Percentiles rank a stretch among this genome's conserved stretches.
These are phyloP conservation scores for Mucor indicus DNA, from an alignment of 371 early-diverging fungal genomes.

Conservation along the genomic window DNA sequence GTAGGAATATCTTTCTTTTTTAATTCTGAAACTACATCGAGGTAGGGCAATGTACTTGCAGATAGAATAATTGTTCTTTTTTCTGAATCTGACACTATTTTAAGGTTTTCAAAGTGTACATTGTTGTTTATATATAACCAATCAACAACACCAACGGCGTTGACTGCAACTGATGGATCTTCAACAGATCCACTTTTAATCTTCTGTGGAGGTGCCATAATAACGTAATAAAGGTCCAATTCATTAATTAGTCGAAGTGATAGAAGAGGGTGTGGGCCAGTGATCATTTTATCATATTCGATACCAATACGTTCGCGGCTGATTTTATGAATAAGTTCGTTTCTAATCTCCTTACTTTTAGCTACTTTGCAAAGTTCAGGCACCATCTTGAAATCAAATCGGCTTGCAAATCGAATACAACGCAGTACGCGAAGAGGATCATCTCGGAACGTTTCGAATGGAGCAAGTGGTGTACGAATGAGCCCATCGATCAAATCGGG, in stretches of 20 bases:
- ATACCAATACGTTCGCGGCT: conserved; percentile 94
- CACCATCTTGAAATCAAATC: conserved; percentile 83
- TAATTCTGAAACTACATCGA: conserved; percentile 21
- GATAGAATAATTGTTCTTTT: conserved; percentile 14
- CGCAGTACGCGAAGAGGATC: conserved; percentile 98
- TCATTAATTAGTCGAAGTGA: conserved; percentile 51
- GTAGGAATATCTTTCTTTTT: conserved; percentile 31
- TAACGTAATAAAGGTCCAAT: conserved; percentile 52
- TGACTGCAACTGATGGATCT: conserved; percentile 31
- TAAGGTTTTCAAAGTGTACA: background rate
- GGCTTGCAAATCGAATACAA: conserved; percentile 93
- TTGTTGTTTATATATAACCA: conserved; percentile 30
- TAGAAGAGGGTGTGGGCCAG: conserved; percentile 51
- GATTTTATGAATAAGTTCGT: conserved; percentile 81
- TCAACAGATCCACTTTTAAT: conserved; percentile 30
- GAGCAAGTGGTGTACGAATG: conserved; percentile 91
- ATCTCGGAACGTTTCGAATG: conserved; percentile 92
- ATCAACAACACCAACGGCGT: conserved; percentile 43
- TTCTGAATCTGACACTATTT: conserved; percentile 12
- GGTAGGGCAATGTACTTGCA: conserved; percentile 47
- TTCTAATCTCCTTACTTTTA: conserved; percentile 53
- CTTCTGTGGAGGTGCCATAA: conserved; percentile 51
- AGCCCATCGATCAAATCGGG: conserved; percentile 67
- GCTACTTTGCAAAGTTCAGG: conserved; percentile 69
- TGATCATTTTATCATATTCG: conserved; percentile 96